Conservation (phyloP, 2,329 filamentous ascomycete species). For the Xylariaceae sp. region DNA sequence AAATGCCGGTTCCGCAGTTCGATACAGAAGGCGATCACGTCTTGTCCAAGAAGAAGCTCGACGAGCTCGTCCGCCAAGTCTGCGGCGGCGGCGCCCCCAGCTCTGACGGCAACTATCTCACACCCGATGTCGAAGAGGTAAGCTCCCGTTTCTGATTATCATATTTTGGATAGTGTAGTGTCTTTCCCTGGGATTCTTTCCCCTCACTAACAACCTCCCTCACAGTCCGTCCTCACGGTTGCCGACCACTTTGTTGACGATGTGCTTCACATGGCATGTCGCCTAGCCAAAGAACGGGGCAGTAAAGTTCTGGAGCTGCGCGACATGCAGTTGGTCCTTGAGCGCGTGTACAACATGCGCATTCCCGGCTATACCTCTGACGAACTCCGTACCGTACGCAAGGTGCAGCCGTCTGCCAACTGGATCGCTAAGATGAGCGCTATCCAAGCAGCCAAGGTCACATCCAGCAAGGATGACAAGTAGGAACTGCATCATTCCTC, state of each 20-base stretch:
- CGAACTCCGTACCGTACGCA: slow-evolving; percentile 88
- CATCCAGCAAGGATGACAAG: slow-evolving; percentile 53
- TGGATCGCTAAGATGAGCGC: slow-evolving; percentile 98
- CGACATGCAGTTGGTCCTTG: slow-evolving; percentile 76
- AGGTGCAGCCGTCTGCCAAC: slow-evolving; percentile 78
- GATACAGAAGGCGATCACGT: slow-evolving; percentile 90
- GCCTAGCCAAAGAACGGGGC: slow-evolving; percentile 86
- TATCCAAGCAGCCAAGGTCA: slow-evolving; percentile 87
- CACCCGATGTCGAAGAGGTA: slow-evolving; percentile 95
- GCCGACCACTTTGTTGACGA: slow-evolving; percentile 95
- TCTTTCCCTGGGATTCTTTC: neutral
- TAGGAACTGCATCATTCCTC: slow-evolving; percentile 22
- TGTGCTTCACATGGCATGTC: slow-evolving; percentile 80
- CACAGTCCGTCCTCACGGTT: slow-evolving; percentile 75
- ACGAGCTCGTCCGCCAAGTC: slow-evolving; percentile 90
- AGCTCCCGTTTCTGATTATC: slow-evolving; percentile 21
- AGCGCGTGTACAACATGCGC: slow-evolving; percentile 82
- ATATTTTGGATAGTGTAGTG: no score
- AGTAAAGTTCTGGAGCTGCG: slow-evolving; percentile 86
- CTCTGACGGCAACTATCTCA: slow-evolving; percentile 71
- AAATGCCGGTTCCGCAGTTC: slow-evolving; percentile 76
- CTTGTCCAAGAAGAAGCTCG: slow-evolving; percentile 95
- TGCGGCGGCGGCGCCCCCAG: slow-evolving; percentile 71
- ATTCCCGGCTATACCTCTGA: slow-evolving; percentile 93
- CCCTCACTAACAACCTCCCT: slow-evolving; percentile 6